A percentile compares a stretch with the other conserved stretches of the same genome.
phyloP scores from a whole-genome alignment of 2,329 filamentous ascomycete species.

The Biscogniauxia sp. region DNA sequence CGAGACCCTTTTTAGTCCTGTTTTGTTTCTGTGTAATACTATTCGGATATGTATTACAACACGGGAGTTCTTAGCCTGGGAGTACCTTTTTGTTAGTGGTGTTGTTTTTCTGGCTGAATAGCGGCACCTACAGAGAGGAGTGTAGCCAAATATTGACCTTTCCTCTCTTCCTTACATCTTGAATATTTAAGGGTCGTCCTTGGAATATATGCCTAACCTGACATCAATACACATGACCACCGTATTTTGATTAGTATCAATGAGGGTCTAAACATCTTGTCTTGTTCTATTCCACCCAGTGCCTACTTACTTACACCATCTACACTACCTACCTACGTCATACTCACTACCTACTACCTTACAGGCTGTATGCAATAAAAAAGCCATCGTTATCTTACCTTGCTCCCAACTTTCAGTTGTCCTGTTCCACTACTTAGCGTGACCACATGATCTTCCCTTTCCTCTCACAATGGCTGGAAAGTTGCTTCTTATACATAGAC shows the following conservation, averaged over 20 bases:
- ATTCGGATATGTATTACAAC: too few species aligned
- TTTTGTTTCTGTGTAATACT: too few species aligned
- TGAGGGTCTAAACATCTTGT: neutral
- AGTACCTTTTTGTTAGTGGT: too few species aligned
- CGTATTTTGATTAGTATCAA: slow-evolving; percentile 5
- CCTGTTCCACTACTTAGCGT: slow-evolving; percentile 3
- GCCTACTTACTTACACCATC: neutral
- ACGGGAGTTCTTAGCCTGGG: too few species aligned
- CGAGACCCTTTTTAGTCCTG: too few species aligned
- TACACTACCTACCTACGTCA: too few species aligned
- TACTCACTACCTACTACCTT: neutral
- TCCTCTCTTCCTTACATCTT: too few species aligned
- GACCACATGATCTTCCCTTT: neutral
- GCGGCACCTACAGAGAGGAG: too few species aligned
- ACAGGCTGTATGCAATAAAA: neutral
- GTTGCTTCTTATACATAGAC: neutral
- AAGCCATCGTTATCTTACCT: neutral
- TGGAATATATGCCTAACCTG: too few species aligned
- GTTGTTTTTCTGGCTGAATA: too few species aligned
- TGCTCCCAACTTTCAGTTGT: neutral
- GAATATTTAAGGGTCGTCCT: too few species aligned
- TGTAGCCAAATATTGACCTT: too few species aligned
- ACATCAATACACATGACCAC: slow-evolving; percentile 3
- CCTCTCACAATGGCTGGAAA: neutral
- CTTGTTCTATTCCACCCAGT: slow-evolving; percentile 2